A percentile compares a stretch with the other conserved stretches of the same genome.
Evolutionary conservation across 306 rosid species (phyloP).

Genomic region (Urtica urens): DNA sequence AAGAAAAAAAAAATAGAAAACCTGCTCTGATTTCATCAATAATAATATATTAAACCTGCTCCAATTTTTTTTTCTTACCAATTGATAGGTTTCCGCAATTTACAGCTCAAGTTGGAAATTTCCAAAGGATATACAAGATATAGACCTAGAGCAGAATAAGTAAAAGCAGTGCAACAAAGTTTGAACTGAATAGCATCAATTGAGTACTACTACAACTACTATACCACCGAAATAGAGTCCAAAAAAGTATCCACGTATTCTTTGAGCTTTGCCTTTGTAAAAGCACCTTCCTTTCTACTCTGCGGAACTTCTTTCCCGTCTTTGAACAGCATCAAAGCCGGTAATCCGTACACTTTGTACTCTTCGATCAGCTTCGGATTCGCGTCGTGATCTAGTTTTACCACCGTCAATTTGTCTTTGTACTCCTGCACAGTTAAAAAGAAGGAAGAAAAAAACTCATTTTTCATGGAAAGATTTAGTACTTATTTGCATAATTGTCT

Average conservation of each 20-base stretch:
- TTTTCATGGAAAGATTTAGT: no score
- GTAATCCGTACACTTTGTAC: conserved; percentile 71
- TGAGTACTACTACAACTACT: conserved; percentile 12
- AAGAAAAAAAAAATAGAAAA: no score
- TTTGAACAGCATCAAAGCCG: conserved; percentile 64
- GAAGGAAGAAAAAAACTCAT: no score
- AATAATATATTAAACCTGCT: no score
- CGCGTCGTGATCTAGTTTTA: conserved; percentile 79
- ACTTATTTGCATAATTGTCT: no score
- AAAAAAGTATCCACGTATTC: conserved; percentile 54
- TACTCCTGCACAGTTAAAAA: conserved; percentile 44
- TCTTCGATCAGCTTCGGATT: conserved; percentile 59
- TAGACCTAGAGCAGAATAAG: not conserved
- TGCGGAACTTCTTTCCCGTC: conserved; percentile 63
- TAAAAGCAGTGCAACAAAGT: not conserved
- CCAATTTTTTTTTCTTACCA: no score
- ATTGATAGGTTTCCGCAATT: conserved; percentile 7
- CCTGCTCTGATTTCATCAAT: no score
- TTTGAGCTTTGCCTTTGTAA: conserved; percentile 63
- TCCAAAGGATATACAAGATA: conserved; percentile 4
- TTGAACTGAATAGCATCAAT: not conserved
- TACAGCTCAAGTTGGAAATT: not conserved
- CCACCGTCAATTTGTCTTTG: conserved; percentile 53
- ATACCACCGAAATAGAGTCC: conserved; percentile 47
- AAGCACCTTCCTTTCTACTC: conserved; percentile 88